Evolutionary conservation across 805 yeast genomes (phyloP).

Genomic region (Nakazawaea wyomingensis): DNA sequence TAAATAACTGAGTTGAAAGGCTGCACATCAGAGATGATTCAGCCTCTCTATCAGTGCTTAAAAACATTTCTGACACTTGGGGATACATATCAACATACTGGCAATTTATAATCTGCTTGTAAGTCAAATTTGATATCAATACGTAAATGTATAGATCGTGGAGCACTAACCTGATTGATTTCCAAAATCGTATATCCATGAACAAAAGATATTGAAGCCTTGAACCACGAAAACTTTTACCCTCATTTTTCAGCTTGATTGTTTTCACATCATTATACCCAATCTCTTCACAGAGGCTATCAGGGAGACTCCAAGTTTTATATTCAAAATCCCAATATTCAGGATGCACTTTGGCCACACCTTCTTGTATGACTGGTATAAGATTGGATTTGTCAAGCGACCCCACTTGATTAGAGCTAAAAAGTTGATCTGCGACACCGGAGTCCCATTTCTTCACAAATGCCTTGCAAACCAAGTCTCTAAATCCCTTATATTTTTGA

Average conservation of each 20-base stretch:
- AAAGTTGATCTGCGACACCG: conserved; percentile 34
- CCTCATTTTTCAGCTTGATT: conserved; percentile 16
- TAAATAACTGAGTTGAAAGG: conserved; percentile 79
- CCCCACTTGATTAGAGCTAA: conserved; percentile 18
- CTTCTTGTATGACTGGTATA: conserved; percentile 32
- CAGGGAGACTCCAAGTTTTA: conserved; percentile 42
- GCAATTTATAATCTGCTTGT: conserved; percentile 55
- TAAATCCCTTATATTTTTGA: conserved; percentile 39
- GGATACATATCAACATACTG: conserved; percentile 86
- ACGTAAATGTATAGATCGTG: conserved; percentile 64
- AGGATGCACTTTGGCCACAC: conserved; percentile 17
- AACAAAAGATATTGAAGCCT: conserved; percentile 56
- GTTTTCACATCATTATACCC: conserved; percentile 32
- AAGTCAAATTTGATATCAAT: conserved; percentile 53
- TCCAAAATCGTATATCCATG: conserved; percentile 73
- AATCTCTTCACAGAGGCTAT: conserved; percentile 39
- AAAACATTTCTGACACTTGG: conserved; percentile 61
- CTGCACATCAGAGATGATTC: conserved; percentile 71
- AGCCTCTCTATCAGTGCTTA: conserved; percentile 80
- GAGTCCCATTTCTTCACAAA: conserved; percentile 58
- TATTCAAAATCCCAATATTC: conserved; percentile 36
- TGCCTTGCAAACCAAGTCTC: conserved; percentile 50
- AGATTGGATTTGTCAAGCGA: conserved; percentile 28
- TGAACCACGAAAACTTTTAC: conserved; percentile 33
- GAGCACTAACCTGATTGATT: conserved; percentile 46